Conservation (phyloP, 2,329 filamentous ascomycete species). For the Dactylonectria macrodidyma region DNA sequence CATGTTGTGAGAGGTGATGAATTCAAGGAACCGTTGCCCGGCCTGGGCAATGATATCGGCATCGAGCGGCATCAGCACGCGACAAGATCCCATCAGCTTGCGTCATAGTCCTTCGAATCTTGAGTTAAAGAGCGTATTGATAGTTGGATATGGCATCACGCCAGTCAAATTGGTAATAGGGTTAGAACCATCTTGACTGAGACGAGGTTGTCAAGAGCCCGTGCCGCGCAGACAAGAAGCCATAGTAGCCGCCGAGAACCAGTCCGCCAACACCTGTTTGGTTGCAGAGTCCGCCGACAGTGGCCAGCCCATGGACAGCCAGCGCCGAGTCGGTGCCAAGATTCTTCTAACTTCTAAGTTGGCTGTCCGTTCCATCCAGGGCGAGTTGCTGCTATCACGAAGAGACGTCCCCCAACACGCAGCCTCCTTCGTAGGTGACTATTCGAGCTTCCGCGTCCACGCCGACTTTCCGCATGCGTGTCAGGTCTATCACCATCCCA, state of each 20-base stretch:
- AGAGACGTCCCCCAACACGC: not conserved
- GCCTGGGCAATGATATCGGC: not conserved
- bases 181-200: not conserved
- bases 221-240: not conserved
- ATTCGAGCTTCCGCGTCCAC: not conserved
- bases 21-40: not conserved
- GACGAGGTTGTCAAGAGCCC: not conserved
- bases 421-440: constrained; percentile 2
- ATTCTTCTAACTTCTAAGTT: too few relatives aligned
- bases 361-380: too few relatives aligned
- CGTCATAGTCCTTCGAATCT: not conserved
- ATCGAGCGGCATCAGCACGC: constrained; percentile 1
- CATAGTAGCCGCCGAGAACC: not conserved
- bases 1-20: not conserved
- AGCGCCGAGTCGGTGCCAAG: not conserved
- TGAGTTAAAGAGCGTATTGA: not conserved
- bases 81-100: not conserved
- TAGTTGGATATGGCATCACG: constrained; percentile 1
- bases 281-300: not conserved
- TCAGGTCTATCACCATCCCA: constrained; percentile 3
- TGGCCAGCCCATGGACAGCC: not conserved
- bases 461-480: not conserved
- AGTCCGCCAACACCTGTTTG: not conserved
- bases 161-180: not conserved
- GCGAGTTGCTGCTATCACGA: too few relatives aligned